Percentiles rank a stretch among this genome's conserved stretches.
These are phyloP conservation scores for Ustilago lituana DNA, from an alignment of 1,284 basidiomycete species.

Conservation along the genomic window DNA sequence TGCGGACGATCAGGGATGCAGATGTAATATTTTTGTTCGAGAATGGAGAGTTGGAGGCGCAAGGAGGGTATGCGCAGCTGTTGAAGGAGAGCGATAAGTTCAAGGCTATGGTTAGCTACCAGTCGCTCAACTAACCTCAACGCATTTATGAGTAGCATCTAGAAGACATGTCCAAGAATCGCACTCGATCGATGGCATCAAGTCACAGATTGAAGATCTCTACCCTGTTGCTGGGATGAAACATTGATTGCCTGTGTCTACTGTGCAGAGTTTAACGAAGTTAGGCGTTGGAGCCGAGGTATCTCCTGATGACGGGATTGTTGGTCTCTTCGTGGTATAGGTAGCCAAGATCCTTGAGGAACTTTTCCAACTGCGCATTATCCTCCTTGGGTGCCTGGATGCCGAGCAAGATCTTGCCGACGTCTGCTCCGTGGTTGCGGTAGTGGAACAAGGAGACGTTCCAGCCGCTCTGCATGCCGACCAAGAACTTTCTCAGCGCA, in stretches of 20 bases:
- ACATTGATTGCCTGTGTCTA: too few relatives aligned
- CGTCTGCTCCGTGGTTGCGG: constrained; percentile 84
- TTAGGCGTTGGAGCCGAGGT: constrained; percentile 69
- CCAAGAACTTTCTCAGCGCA: constrained; percentile 83
- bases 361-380: constrained; percentile 76
- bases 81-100: constrained; percentile 36
- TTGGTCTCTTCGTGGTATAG: constrained; percentile 90
- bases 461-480: constrained; percentile 81
- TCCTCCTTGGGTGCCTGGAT: constrained; percentile 81
- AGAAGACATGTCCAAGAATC: too few relatives aligned
- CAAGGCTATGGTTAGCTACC: constrained; percentile 56
- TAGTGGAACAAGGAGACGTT: constrained; percentile 98
- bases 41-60: constrained; percentile 48
- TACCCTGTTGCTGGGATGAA: too few relatives aligned
- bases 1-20: constrained; percentile 60
- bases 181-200: too few relatives aligned
- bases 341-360: constrained; percentile 83
- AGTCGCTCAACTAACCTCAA: constrained; percentile 28
- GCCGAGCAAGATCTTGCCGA: constrained; percentile 75
- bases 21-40: constrained; percentile 60
- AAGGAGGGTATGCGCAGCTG: constrained; percentile 51
- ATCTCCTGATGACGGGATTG: constrained; percentile 85
- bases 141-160: too few relatives aligned
- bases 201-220: too few relatives aligned
- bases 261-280: too few relatives aligned